Conservation (phyloP, 768 basidiomycete genomes). For the Omphalotus guepiniiformis region DNA sequence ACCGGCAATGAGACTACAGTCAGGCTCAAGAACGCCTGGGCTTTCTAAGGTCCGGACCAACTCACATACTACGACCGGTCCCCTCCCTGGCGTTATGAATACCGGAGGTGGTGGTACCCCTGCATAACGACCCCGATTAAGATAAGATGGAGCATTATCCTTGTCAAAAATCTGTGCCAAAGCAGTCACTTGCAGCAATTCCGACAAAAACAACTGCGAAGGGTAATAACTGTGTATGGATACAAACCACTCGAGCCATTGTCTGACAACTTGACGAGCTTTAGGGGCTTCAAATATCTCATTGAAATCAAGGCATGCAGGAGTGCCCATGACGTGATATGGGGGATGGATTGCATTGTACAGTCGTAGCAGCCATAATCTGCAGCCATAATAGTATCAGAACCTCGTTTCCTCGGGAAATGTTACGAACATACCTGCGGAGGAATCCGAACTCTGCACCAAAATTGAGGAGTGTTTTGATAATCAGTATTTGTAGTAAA, state of each 20-base stretch:
- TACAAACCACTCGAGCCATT: conserved; percentile 42
- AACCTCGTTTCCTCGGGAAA: too few species aligned
- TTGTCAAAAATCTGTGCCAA: conserved; percentile 37
- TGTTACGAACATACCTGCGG: too few species aligned
- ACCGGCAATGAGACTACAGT: conserved; percentile 32
- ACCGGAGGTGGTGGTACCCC: conserved; percentile 11
- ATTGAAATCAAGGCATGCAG: conserved; percentile 27
- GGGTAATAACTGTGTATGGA: conserved; percentile 26
- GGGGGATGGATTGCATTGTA: conserved; percentile 50
- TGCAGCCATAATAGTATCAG: too few species aligned
- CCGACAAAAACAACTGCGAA: conserved; percentile 32
- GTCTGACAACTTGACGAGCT: conserved; percentile 32
- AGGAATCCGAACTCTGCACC: too few species aligned
- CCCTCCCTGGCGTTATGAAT: conserved; percentile 13
- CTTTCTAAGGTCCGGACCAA: conserved; percentile 21
- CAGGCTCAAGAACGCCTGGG: conserved; percentile 17
- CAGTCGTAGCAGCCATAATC: conserved; percentile 42
- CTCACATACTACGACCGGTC: conserved; percentile 1
- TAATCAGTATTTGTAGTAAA: conserved; percentile 46
- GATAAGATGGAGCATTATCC: conserved; percentile 26
- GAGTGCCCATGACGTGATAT: conserved; percentile 41
- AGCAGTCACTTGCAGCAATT: conserved; percentile 30
- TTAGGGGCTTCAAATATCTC: conserved; percentile 35
- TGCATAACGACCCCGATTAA: conserved; percentile 29
- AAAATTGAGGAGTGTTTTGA: conserved; percentile 21